phyloP scores from a whole-genome alignment of 2,329 filamentous ascomycete genomes.

The Microascus cirrosus region DNA sequence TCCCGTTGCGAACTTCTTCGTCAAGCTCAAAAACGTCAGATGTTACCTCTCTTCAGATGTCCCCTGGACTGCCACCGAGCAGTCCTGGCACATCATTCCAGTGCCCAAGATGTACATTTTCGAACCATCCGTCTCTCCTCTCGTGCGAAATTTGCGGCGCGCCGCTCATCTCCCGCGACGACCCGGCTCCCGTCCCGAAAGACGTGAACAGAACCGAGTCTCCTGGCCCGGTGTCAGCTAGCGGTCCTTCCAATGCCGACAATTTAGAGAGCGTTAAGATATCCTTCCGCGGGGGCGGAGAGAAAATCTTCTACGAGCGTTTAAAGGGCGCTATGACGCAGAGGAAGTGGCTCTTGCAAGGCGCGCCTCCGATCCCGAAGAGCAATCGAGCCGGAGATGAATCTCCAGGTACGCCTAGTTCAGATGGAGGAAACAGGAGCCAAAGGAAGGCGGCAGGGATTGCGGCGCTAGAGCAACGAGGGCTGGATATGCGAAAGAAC shows the following conservation, averaged over 20 bases:
- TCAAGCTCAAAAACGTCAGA: conserved; percentile 7
- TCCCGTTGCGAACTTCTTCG: conserved; percentile 17
- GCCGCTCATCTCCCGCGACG: conserved; percentile 48
- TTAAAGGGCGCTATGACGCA: conserved; percentile 82
- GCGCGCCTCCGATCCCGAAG: conserved; percentile 77
- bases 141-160: conserved; percentile 89
- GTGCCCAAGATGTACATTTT: conserved; percentile 86
- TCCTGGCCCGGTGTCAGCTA: conserved; percentile 58
- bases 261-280: conserved; percentile 72
- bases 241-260: conserved; percentile 30
- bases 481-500: conserved; percentile 75
- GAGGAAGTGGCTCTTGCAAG: conserved; percentile 87
- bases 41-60: neutral
- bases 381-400: conserved; percentile 30
- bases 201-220: conserved; percentile 51
- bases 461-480: conserved; percentile 79
- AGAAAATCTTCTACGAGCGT: conserved; percentile 80
- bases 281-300: conserved; percentile 82
- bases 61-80: neutral
- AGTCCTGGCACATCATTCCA: conserved; percentile 30
- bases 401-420: conserved; percentile 9
- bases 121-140: conserved; percentile 77
- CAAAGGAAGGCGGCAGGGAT: conserved; percentile 66
- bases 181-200: conserved; percentile 24
- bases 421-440: conserved; percentile 7